Evolutionary conservation across 345 rosid genomes (phyloP).

Genomic region (Bruguiera sexangula): DNA sequence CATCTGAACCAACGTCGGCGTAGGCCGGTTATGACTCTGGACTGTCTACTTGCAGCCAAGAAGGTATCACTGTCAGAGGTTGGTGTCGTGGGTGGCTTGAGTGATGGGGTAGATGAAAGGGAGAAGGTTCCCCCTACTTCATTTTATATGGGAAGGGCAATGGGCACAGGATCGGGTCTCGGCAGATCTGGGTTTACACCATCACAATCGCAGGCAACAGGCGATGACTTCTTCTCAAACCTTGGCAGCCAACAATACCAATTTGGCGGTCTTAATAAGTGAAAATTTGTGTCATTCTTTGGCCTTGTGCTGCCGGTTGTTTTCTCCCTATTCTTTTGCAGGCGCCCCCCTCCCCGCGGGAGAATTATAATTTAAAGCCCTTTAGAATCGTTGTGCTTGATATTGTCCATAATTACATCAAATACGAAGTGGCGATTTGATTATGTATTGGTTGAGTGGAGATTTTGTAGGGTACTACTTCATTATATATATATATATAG

Average conservation of each 20-base stretch:
- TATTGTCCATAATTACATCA: slow-evolving; percentile 2
- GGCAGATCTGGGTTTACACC: slow-evolving; percentile 55
- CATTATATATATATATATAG: neutral
- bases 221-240: slow-evolving; percentile 67
- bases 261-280: slow-evolving; percentile 57
- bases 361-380: neutral
- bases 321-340: slow-evolving; percentile 5
- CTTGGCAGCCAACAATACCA: slow-evolving; percentile 62
- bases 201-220: slow-evolving; percentile 26
- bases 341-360: neutral
- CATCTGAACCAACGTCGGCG: no score
- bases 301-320: neutral
- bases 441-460: slow-evolving; percentile 4
- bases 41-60: slow-evolving; percentile 62
- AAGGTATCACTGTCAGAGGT: slow-evolving; percentile 83
- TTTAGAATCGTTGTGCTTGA: slow-evolving; percentile 7
- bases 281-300: slow-evolving; percentile 15
- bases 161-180: slow-evolving; percentile 80
- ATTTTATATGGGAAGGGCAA: slow-evolving; percentile 80
- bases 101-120: slow-evolving; percentile 51
- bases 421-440: slow-evolving; percentile 7
- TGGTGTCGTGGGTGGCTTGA: slow-evolving; percentile 72
- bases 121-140: slow-evolving; percentile 61
- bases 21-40: neutral
- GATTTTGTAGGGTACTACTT: neutral